Conservation (phyloP, 2,329 filamentous ascomycete genomes). For the Calonectria hongkongensis region DNA sequence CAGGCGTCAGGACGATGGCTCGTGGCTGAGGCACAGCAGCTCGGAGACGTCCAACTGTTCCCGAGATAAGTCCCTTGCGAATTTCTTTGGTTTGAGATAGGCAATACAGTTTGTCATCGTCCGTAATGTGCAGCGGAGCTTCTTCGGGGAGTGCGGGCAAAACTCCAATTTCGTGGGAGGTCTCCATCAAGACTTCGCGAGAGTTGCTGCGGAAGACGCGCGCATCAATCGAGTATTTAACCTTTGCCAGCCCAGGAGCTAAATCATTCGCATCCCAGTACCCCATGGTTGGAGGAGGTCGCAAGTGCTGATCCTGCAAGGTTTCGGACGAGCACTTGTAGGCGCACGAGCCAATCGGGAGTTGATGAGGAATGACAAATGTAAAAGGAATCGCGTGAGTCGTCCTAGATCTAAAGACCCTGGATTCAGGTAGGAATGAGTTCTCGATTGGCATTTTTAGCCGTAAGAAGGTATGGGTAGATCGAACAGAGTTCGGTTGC, state of each 20-base stretch:
- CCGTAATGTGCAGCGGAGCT: conserved; percentile 39
- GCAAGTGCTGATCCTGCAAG: conserved; percentile 41
- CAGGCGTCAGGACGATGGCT: conserved; percentile 42
- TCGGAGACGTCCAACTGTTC: conserved; percentile 41
- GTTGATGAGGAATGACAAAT: conserved; percentile 47
- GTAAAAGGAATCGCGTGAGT: conserved; percentile 44
- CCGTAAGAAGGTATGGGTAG: conserved; percentile 43
- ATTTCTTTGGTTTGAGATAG: conserved; percentile 44
- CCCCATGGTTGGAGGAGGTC: conserved; percentile 46
- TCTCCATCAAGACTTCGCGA: conserved; percentile 26
- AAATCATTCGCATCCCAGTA: conserved; percentile 48
- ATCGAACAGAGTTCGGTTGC: conserved; percentile 38
- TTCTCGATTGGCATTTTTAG: conserved; percentile 45
- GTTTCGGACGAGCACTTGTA: conserved; percentile 33
- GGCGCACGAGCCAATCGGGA: conserved; percentile 44
- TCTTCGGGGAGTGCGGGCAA: conserved; percentile 47
- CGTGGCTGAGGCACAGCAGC: conserved; percentile 39
- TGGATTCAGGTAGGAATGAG: conserved; percentile 23
- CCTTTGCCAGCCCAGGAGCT: conserved; percentile 38
- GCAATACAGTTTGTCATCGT: conserved; percentile 37
- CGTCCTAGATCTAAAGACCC: conserved; percentile 33
- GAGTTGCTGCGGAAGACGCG: not conserved
- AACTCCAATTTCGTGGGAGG: conserved; percentile 38
- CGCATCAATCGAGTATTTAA: conserved; percentile 43
- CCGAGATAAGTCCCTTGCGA: conserved; percentile 42